Base-by-base conservation (phyloP, 371 early-diverging fungal genomes). In the Mucor circinelloides region DNA sequence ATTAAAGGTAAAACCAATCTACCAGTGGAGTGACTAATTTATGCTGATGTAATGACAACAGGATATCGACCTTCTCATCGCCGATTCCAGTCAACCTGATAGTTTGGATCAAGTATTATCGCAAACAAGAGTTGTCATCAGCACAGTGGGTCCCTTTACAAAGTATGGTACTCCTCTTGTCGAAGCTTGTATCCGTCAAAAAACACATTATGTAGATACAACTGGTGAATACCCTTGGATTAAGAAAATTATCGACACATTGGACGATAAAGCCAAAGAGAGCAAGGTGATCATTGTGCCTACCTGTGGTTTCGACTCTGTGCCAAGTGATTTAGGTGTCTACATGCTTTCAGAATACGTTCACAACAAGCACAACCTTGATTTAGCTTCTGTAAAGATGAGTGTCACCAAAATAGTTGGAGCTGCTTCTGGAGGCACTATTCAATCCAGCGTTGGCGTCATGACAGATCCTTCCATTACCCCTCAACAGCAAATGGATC, bases 151-250 rank as follows among this genome's bases (percentile, higher is more conserved):
- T 12, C 85, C 85, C 6, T 87, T 79, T 66, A 61, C 81, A 42
- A 69, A 75, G 40, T 86, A 87, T 27, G 94, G 94, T 17, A 86
- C 87, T 19, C 84, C 87, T 10, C 81, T 95, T 7, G 91, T 97
- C 8, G 90, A 90, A 21, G 88, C 95, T 2, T 96, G 97, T 66
- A 88, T 97, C 31, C 80, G 89, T 15, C 84, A 87, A 23, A 79
- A 78, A 7, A 94, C 96, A 0, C 91, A 99, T 74, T 99, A 99
- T 66, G 84, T 96, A 27, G 99, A 99, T 71, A 91, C 91, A 13
- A 94, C 96, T 17, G 98, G 97, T 28, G 97, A 97, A 73, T 77
- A 58, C 19, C 73, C 74, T 6, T 95, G 94, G 83, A 86, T 93
- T 10, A 81, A 86, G 57, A 61, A 85, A 2, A 87, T 93, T 64